A percentile compares a stretch with the other conserved stretches of the same genome.
These are phyloP conservation scores for Pleodorina starrii DNA, from an alignment of 139 green algal species.

Conservation along the genomic window DNA sequence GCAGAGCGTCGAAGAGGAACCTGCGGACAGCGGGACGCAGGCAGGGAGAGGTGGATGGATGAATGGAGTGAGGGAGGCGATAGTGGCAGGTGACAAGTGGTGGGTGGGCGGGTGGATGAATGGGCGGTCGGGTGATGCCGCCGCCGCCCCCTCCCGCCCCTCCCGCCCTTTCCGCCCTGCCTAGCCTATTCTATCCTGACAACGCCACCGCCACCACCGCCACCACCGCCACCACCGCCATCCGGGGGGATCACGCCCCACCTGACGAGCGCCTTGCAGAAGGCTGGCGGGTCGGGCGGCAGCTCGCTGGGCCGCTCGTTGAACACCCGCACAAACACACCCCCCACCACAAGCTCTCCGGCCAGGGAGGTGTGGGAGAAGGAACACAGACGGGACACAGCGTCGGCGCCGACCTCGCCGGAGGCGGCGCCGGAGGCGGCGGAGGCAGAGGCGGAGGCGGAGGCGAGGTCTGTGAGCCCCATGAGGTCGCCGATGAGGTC, in stretches of 20 bases:
- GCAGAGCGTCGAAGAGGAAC: constrained; percentile 49
- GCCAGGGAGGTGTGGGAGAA: constrained; percentile 29
- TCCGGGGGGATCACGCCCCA: too few species aligned
- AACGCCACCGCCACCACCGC: too few species aligned
- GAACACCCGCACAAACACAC: constrained; percentile 93
- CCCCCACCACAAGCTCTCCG: constrained; percentile 86
- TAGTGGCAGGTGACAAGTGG: neutral
- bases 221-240: too few species aligned
- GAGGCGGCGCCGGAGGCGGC: neutral
- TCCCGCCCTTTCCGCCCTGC: too few species aligned
- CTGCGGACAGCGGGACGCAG: neutral
- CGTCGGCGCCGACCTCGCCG: neutral
- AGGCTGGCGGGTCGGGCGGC: constrained; percentile 73
- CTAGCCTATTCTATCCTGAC: too few species aligned
- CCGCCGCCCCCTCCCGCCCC: too few species aligned
- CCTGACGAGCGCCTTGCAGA: constrained; percentile 79
- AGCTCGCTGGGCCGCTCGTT: constrained; percentile 75
- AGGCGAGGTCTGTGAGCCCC: too few species aligned
- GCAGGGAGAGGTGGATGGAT: neutral
- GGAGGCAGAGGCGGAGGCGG: too few species aligned
- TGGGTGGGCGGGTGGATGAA: neutral
- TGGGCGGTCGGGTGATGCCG: too few species aligned
- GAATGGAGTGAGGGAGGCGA: neutral
- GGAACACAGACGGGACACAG: neutral
- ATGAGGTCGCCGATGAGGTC: too few species aligned